Percentiles rank a stretch among this genome's conserved stretches.
Conservation (phyloP, 495 filamentous ascomycete species). For the Podospora didyma region DNA sequence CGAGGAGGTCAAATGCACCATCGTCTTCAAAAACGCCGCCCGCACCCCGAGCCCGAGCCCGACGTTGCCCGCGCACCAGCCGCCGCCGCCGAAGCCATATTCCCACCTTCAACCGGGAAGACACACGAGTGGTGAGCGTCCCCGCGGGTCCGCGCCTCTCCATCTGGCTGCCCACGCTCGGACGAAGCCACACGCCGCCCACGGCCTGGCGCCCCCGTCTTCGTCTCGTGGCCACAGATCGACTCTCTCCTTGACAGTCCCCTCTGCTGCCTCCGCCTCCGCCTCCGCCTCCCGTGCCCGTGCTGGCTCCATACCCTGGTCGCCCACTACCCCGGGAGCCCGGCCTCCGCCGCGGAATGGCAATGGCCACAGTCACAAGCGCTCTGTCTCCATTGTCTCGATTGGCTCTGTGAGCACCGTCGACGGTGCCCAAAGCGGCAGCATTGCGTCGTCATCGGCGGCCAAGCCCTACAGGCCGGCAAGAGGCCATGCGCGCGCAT, state of each 20-base stretch:
- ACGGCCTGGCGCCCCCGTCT: constrained; percentile 35
- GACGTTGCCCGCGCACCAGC: constrained; percentile 2
- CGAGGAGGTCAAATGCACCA: constrained; percentile 88
- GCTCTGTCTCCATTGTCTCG: constrained; percentile 94
- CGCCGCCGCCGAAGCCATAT: neutral
- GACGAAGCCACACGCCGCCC: constrained; percentile 17
- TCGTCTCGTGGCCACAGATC: constrained; percentile 51
- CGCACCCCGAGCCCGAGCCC: constrained; percentile 1
- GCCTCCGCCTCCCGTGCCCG: constrained; percentile 32
- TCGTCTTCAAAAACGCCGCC: constrained; percentile 87
- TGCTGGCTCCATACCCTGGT: constrained; percentile 26
- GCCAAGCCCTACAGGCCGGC: constrained; percentile 43
- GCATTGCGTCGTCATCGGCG: neutral
- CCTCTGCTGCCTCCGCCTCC: constrained; percentile 33
- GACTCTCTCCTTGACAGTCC: constrained; percentile 55
- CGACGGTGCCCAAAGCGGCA: constrained; percentile 26
- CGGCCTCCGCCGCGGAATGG: neutral
- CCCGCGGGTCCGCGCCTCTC: constrained; percentile 22
- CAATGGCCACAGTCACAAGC: constrained; percentile 39
- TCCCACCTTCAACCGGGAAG: neutral
- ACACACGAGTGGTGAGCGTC: constrained; percentile 13
- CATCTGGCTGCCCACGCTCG: constrained; percentile 10
- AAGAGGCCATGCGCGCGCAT: constrained; percentile 71
- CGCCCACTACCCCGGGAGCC: constrained; percentile 15
- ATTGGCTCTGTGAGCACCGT: constrained; percentile 62